A percentile compares a stretch with the other conserved stretches of the same genome.
Evolutionary conservation across 2,329 filamentous ascomycete species (phyloP).

Genomic region (Fusarium bulbicola): DNA sequence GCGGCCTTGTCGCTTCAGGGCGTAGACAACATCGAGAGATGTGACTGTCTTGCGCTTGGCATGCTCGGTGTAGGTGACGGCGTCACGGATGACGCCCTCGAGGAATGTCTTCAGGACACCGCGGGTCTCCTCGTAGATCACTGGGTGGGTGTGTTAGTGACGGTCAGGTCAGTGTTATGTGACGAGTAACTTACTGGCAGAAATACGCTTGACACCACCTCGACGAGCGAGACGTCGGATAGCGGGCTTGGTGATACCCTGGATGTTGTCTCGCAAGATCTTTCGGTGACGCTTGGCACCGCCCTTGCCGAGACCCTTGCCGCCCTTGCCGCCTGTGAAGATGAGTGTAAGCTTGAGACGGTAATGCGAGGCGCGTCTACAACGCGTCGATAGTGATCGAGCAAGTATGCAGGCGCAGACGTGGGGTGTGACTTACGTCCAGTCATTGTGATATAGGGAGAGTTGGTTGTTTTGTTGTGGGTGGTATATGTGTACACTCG

Average conservation of each 20-base stretch:
- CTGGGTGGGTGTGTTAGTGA: slow-evolving; percentile 67
- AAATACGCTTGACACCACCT: slow-evolving; percentile 99
- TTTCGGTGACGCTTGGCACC: slow-evolving; percentile 99
- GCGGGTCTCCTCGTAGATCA: slow-evolving; percentile 84
- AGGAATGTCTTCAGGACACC: slow-evolving; percentile 83
- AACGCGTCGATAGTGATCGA: background rate
- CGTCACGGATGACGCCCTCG: slow-evolving; percentile 78
- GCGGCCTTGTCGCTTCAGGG: slow-evolving; percentile 74
- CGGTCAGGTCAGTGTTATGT: slow-evolving; percentile 53
- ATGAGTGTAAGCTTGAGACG: slow-evolving; percentile 65
- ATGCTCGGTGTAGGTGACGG: slow-evolving; percentile 82
- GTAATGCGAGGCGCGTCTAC: slow-evolving; percentile 70
- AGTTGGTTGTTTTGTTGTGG: slow-evolving; percentile 25
- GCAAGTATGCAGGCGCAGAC: background rate
- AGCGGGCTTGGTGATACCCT: slow-evolving; percentile 98
- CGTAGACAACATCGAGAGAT: slow-evolving; percentile 74
- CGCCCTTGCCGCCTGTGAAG: slow-evolving; percentile 84
- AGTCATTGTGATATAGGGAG: slow-evolving; percentile 67
- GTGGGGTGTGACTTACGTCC: slow-evolving; percentile 66
- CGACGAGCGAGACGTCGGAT: slow-evolving; percentile 98
- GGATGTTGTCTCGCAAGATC: slow-evolving; percentile 99
- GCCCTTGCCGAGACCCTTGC: slow-evolving; percentile 97
- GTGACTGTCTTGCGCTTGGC: slow-evolving; percentile 85
- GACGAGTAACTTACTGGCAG: slow-evolving; percentile 73
- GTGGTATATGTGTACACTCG: slow-evolving; percentile 24